Evolutionary conservation across 352 stramenopile species (phyloP), one percentile per base, ranked within the genome.

Genomic region (Nothophytophthora sp.): DNA sequence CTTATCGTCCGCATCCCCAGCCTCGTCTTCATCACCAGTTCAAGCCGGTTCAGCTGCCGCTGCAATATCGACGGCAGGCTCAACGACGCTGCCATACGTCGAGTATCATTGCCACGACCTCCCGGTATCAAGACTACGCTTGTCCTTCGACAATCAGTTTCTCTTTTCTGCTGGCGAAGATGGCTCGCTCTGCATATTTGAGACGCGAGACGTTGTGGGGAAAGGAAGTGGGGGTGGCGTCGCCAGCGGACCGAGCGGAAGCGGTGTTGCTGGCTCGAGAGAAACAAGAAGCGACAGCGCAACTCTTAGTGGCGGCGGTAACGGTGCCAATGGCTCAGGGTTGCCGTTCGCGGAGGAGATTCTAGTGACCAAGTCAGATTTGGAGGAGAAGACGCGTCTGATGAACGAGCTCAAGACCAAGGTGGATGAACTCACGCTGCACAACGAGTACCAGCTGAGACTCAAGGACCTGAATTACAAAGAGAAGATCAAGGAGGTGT

Each of bases 381-480:
- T 98, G 13, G 92, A 98, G 56, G 94, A 98, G 53, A 97, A 96
- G 42, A 88, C 96, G 27, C 73, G 75, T 1, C 62, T 96, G 8
- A 97, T 98, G 86, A 77, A 85, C 30, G 92, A 98, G 34, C 78
- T 98, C 29, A 96, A 96, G 51, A 95, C 77, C 20, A 98, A 98
- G 67, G 90, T 98, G 3, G 92, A 98, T 18, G 93, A 98, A 39
- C 70, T 98, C 18, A 94, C 80, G 12, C 67, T 97, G 8, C 89
- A 98, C 54, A 98, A 98, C 55, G 94, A 98, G 38, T 98, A 98
- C 50, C 90, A 98, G 42, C 63, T 98, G 27, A 80, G 94, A 3
- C 62, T 98, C 24, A 97, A 98, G 47, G 92, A 98, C 55, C 97
- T 98, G 73, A 97, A 97, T 62, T 97, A 97, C 70, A 90, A 87